Percentiles rank a stretch among this genome's conserved stretches.
Evolutionary conservation across 2,329 filamentous ascomycete genomes (phyloP).

Genomic region (Ophiocordyceps polyrhachis-furcata): DNA sequence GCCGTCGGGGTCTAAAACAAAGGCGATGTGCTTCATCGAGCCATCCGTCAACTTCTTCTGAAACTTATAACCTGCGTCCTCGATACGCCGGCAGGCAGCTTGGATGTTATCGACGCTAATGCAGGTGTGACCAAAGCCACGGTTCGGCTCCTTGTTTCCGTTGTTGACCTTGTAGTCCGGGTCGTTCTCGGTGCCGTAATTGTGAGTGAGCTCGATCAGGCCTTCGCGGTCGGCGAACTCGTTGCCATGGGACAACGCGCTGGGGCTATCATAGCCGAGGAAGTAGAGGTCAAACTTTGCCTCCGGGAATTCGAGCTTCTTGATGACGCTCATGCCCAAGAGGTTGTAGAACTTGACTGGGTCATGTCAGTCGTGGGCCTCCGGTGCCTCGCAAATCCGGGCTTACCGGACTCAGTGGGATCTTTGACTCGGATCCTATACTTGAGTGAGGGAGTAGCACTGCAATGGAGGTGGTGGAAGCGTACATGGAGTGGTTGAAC

Average conservation of each 20-base stretch:
- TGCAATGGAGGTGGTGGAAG: background rate
- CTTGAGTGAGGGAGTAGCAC: conserved; percentile 2
- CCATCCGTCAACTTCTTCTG: conserved; percentile 91
- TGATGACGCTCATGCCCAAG: conserved; percentile 69
- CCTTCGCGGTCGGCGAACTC: conserved; percentile 68
- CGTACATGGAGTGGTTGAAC: conserved; percentile 73
- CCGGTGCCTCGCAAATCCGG: background rate
- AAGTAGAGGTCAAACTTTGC: conserved; percentile 94
- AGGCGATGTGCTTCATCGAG: conserved; percentile 73
- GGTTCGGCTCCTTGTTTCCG: conserved; percentile 77
- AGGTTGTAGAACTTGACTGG: conserved; percentile 84
- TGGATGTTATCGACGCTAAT: conserved; percentile 72
- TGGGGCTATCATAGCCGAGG: conserved; percentile 66
- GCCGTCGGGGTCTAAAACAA: conserved; percentile 71
- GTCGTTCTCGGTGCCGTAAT: conserved; percentile 80
- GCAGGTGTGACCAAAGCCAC: conserved; percentile 72
- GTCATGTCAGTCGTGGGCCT: background rate
- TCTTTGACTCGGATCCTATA: conserved; percentile 83
- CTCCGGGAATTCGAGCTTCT: conserved; percentile 66
- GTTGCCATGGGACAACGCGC: conserved; percentile 53
- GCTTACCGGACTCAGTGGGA: conserved; percentile 55
- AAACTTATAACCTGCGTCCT: conserved; percentile 80
- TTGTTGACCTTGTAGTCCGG: conserved; percentile 64
- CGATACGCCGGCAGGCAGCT: conserved; percentile 73
- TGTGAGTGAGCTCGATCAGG: conserved; percentile 68